Percentiles rank a stretch among this genome's conserved stretches.
These are phyloP conservation scores for Naganishia sp. DNA, from an alignment of 1,284 basidiomycete species.

Conservation along the genomic window DNA sequence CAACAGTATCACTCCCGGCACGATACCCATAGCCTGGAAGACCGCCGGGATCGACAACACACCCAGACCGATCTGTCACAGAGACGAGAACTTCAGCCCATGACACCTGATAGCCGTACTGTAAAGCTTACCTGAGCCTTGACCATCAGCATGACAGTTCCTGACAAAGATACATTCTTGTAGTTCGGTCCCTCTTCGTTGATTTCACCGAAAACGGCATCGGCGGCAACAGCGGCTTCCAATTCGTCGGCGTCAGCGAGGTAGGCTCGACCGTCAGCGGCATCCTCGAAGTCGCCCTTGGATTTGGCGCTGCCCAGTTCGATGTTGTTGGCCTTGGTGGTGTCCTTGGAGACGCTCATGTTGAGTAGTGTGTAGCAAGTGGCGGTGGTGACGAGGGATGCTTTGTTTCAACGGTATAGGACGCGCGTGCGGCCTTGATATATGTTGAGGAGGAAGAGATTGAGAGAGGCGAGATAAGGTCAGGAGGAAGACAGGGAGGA, in stretches of 20 bases:
- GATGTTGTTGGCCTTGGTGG: constrained; percentile 7
- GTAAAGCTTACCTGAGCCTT: constrained; percentile 35
- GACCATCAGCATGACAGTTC: constrained; percentile 43
- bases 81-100: constrained; percentile 38
- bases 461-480: constrained; percentile 6
- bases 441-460: neutral
- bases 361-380: neutral
- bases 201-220: constrained; percentile 43
- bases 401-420: neutral
- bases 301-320: constrained; percentile 8
- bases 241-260: constrained; percentile 26
- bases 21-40: constrained; percentile 61
- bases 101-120: neutral
- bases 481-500: neutral
- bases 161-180: constrained; percentile 37
- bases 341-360: constrained; percentile 16
- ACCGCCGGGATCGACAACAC: constrained; percentile 56
- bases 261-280: constrained; percentile 20
- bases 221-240: constrained; percentile 26
- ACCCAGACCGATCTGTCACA: constrained; percentile 46
- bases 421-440: neutral
- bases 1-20: constrained; percentile 58
- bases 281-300: constrained; percentile 26
- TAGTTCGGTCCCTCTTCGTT: constrained; percentile 41
- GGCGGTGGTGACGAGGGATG: neutral